Conservation (phyloP, 1,139 yeast genomes). For the Zygoascus sp. region DNA sequence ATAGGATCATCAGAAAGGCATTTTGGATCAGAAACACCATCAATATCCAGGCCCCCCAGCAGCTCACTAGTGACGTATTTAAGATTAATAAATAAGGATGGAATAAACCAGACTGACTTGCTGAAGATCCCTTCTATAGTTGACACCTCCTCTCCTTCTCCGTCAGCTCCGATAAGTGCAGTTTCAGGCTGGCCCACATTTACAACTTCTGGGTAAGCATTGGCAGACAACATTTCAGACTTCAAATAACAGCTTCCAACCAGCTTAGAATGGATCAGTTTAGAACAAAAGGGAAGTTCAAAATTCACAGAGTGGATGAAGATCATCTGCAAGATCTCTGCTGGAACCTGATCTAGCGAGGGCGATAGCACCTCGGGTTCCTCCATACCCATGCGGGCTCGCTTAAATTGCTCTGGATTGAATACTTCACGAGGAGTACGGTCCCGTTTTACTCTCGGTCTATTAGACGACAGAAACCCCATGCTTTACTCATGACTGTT, state of each 20-base stretch:
- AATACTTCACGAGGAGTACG: background rate
- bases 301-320: conserved; percentile 19
- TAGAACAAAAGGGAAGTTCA: conserved; percentile 15
- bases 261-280: conserved; percentile 12
- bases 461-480: conserved; percentile 2
- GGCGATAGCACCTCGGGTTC: background rate
- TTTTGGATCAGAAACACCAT: conserved; percentile 6
- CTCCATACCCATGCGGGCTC: background rate
- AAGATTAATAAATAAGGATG: conserved; percentile 11
- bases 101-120: conserved; percentile 7
- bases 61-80: conserved; percentile 18
- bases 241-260: conserved; percentile 13
- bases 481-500: background rate
- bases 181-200: background rate
- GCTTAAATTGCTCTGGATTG: background rate
- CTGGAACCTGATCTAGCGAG: conserved; percentile 19
- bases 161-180: too few species aligned
- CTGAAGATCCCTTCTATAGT: background rate
- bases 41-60: conserved; percentile 11
- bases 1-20: background rate
- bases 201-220: background rate
- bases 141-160: too few species aligned
- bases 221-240: conserved; percentile 4
- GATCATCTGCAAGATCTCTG: conserved; percentile 20
- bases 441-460: background rate